These are phyloP conservation scores for Achaetomiella virescens DNA, from an alignment of 495 filamentous ascomycete genomes.

Conservation along the genomic window DNA sequence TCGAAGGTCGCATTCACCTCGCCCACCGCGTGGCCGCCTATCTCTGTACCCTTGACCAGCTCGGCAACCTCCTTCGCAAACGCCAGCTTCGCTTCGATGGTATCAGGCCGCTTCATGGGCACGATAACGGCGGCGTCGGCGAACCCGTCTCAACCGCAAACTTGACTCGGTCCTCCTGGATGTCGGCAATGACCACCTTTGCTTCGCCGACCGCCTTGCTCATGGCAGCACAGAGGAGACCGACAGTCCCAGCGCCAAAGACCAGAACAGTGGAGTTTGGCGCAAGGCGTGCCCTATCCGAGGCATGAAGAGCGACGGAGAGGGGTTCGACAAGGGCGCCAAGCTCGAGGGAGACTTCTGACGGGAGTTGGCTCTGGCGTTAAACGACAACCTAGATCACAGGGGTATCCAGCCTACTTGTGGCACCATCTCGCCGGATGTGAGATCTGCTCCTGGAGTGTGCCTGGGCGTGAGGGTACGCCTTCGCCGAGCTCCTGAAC, in stretches of 20 bases:
- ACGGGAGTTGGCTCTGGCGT: constrained; percentile 47
- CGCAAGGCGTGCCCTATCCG: constrained; percentile 53
- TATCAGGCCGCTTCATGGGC: constrained; percentile 48
- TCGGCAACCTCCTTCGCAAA: constrained; percentile 58
- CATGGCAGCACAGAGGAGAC: constrained; percentile 65
- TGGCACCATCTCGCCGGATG: constrained; percentile 66
- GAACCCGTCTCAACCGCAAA: constrained; percentile 67
- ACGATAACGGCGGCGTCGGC: constrained; percentile 59
- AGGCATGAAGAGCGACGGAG: constrained; percentile 72
- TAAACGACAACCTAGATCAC: background rate
- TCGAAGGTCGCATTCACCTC: constrained; percentile 82
- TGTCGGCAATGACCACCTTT: constrained; percentile 68
- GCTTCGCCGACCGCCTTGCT: constrained; percentile 38
- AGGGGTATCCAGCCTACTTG: constrained; percentile 36
- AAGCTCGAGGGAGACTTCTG: constrained; percentile 53
- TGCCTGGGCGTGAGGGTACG: constrained; percentile 73
- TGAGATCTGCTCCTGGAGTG: constrained; percentile 70
- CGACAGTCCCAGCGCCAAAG: constrained; percentile 77
- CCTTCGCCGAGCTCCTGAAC: constrained; percentile 74
- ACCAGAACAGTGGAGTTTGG: constrained; percentile 55
- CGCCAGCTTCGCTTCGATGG: constrained; percentile 51
- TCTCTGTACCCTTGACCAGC: constrained; percentile 36
- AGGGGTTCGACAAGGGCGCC: constrained; percentile 77
- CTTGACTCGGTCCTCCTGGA: constrained; percentile 61
- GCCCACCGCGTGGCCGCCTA: constrained; percentile 32